Conservation (phyloP, 306 rosid genomes). For the Corylus heterophylla region DNA sequence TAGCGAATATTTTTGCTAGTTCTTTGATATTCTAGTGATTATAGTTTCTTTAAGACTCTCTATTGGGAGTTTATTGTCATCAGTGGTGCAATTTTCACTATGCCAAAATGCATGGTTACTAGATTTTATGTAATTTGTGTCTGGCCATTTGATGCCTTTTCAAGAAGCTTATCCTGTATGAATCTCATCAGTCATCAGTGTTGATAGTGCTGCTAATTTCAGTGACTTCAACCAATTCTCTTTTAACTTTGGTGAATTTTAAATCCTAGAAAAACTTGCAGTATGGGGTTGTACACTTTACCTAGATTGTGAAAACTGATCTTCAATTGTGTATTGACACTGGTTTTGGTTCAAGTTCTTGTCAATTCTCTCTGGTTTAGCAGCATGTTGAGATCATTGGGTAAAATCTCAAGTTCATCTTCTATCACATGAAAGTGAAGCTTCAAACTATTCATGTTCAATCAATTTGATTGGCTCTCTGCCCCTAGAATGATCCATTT, state of each 20-base stretch:
- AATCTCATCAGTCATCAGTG: no score
- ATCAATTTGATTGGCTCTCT: no score
- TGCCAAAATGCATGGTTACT: background rate
- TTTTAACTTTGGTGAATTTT: background rate
- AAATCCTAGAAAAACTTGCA: background rate
- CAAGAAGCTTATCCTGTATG: background rate
- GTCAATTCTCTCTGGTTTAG: background rate
- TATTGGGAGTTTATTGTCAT: background rate
- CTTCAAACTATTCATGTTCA: no score
- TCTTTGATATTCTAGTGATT: background rate
- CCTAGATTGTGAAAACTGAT: background rate
- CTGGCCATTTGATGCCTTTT: constrained; percentile 1
- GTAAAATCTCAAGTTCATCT: no score
- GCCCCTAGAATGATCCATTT: no score
- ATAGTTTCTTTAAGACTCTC: background rate
- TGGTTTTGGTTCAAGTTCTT: background rate
- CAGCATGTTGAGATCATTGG: background rate
- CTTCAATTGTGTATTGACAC: background rate
- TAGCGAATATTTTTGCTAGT: background rate
- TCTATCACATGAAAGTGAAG: no score
- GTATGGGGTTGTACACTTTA: background rate
- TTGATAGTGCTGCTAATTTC: no score
- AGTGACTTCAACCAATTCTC: background rate
- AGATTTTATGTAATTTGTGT: background rate
- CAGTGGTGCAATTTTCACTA: background rate